These are phyloP conservation scores for Tetracladium maxilliforme DNA, from an alignment of 2,329 filamentous ascomycete genomes.

Conservation along the genomic window DNA sequence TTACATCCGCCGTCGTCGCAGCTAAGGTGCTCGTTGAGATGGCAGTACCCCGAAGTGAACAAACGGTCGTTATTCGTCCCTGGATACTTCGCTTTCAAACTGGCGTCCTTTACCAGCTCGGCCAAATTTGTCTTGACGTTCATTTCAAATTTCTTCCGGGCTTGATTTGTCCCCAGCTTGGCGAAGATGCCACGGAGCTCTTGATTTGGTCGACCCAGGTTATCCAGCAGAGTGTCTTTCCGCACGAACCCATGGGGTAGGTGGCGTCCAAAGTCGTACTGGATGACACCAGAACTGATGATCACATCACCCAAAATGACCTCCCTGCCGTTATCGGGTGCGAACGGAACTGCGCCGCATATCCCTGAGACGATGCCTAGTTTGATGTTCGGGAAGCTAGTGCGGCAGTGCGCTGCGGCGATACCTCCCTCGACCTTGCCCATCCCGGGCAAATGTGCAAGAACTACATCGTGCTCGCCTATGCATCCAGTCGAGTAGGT, in stretches of 20 bases:
- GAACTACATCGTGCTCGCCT: slow-evolving; percentile 12
- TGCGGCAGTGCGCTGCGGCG: slow-evolving; percentile 12
- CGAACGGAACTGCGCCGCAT: slow-evolving; percentile 20
- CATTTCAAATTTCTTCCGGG: slow-evolving; percentile 1
- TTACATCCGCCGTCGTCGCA: background rate
- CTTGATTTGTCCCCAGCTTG: slow-evolving; percentile 2
- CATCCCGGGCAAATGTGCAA: slow-evolving; percentile 12
- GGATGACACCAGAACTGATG: slow-evolving; percentile 11
- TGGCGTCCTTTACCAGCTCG: slow-evolving; percentile 1
- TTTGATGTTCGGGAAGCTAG: slow-evolving; percentile 17
- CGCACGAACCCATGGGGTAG: slow-evolving; percentile 7
- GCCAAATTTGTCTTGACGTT: slow-evolving; percentile 2
- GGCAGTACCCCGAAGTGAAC: slow-evolving; percentile 2
- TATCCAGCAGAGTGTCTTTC: slow-evolving; percentile 6
- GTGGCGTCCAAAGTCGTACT: slow-evolving; percentile 15
- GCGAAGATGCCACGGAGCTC: slow-evolving; percentile 5
- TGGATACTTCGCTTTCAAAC: slow-evolving; percentile 1
- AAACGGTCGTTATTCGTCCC: slow-evolving; percentile 2
- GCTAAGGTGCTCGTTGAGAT: too few species aligned
- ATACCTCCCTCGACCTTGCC: slow-evolving; percentile 13
- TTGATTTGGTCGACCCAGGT: slow-evolving; percentile 4
- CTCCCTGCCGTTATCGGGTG: slow-evolving; percentile 1
- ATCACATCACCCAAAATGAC: slow-evolving; percentile 17
- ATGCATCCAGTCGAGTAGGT: slow-evolving; percentile 15
- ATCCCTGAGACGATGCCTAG: slow-evolving; percentile 22